These are phyloP conservation scores for Glycyrrhiza uralensis DNA, from an alignment of 306 rosid genomes.

Conservation along the genomic window DNA sequence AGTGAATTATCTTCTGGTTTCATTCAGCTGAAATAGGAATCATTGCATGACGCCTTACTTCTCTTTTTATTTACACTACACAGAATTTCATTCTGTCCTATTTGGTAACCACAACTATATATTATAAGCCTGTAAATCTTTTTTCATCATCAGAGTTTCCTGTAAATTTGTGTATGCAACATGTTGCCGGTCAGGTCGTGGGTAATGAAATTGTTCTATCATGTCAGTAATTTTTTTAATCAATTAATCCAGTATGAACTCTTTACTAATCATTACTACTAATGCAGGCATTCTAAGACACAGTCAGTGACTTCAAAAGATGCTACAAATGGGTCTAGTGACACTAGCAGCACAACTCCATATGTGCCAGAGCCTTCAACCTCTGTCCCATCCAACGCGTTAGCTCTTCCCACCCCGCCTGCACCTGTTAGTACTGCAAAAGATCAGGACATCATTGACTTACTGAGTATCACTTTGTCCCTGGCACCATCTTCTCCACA, in stretches of 20 bases:
- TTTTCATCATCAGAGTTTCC: not conserved
- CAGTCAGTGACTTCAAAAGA: slow-evolving; percentile 39
- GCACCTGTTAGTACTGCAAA: slow-evolving; percentile 48
- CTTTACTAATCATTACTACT: slow-evolving; percentile 10
- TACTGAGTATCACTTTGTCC: slow-evolving; percentile 77
- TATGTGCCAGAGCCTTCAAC: slow-evolving; percentile 36
- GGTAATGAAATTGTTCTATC: not conserved
- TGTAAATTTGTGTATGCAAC: not conserved
- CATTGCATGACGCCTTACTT: not conserved
- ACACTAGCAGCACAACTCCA: slow-evolving; percentile 34
- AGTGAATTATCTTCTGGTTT: not conserved
- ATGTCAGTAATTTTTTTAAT: not conserved
- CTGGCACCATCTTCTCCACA: slow-evolving; percentile 45
- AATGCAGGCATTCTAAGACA: slow-evolving; percentile 73
- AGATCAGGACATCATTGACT: slow-evolving; percentile 88
- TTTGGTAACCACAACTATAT: not conserved
- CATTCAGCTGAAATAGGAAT: not conserved
- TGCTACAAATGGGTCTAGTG: slow-evolving; percentile 38
- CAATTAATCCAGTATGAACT: slow-evolving; percentile 14
- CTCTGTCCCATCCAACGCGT: slow-evolving; percentile 50
- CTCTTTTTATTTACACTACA: not conserved
- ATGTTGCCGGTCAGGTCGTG: not conserved
- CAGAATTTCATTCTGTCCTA: not conserved
- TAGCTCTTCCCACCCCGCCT: slow-evolving; percentile 63
- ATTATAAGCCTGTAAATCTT: not conserved